Percentiles rank a stretch among this genome's conserved stretches.
phyloP scores from a whole-genome alignment of 176 grass and related monocot genomes.

The Eremochloa ophiuroides region DNA sequence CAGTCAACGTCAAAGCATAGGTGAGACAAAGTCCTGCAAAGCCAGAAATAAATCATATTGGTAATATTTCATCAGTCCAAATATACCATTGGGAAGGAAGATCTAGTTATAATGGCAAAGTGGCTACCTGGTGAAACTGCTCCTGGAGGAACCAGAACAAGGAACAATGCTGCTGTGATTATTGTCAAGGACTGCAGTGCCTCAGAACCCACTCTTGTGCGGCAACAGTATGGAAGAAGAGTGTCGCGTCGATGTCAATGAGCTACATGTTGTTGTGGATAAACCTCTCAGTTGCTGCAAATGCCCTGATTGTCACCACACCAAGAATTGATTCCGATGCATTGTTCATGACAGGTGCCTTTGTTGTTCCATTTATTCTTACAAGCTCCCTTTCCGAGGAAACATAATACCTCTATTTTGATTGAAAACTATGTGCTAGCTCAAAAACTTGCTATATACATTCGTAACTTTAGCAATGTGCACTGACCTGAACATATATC shows the following conservation, averaged over 20 bases:
- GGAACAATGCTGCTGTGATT: slow-evolving; percentile 63
- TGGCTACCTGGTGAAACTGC: slow-evolving; percentile 66
- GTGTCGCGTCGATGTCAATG: slow-evolving; percentile 71
- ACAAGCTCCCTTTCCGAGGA: slow-evolving; percentile 84
- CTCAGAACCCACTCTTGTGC: slow-evolving; percentile 94
- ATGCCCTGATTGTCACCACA: slow-evolving; percentile 77
- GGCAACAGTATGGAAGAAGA: slow-evolving; percentile 90
- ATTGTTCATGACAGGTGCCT: slow-evolving; percentile 90
- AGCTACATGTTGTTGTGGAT: slow-evolving; percentile 58
- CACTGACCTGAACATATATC: slow-evolving; percentile 69
- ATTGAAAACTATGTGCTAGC: slow-evolving; percentile 12
- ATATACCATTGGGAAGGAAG: neutral
- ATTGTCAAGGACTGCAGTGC: slow-evolving; percentile 73
- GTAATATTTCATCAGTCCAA: neutral
- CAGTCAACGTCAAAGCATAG: slow-evolving; percentile 65
- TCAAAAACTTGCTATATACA: neutral
- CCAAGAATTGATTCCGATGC: slow-evolving; percentile 77
- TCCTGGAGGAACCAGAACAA: slow-evolving; percentile 72
- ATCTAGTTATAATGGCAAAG: neutral
- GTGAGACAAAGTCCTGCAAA: slow-evolving; percentile 91
- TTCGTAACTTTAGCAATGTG: neutral
- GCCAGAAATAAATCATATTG: slow-evolving; percentile 43
- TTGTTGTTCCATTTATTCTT: slow-evolving; percentile 93
- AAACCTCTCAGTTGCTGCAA: slow-evolving; percentile 58
- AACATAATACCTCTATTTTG: slow-evolving; percentile 68